Conservation (phyloP, 257 asterid species). For the Nyctanthes arbortristis region DNA sequence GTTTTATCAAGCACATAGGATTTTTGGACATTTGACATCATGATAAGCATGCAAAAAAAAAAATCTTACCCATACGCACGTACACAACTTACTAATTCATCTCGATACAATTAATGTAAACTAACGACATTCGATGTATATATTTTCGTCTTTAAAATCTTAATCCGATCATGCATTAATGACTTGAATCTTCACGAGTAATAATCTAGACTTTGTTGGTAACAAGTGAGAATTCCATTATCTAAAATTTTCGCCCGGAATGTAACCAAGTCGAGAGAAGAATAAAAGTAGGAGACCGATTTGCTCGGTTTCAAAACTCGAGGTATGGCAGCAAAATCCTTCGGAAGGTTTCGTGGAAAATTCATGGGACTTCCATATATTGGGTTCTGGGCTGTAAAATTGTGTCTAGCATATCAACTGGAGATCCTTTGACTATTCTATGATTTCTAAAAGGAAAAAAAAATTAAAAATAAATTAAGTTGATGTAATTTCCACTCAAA, state of each 20-base stretch:
- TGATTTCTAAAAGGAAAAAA: no score
- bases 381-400: constrained; percentile 5
- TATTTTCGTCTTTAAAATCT: background rate
- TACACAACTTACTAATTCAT: background rate
- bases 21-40: background rate
- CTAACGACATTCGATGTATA: constrained; percentile 25
- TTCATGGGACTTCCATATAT: background rate
- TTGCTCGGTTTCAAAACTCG: background rate
- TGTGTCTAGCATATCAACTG: constrained; percentile 10
- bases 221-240: no score
- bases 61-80: no score
- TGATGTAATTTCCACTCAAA: constrained; percentile 14
- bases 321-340: background rate
- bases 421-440: constrained; percentile 23
- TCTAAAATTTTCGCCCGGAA: no score
- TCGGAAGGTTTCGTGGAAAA: background rate
- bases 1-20: constrained; percentile 46
- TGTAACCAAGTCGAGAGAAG: no score
- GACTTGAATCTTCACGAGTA: background rate
- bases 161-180: background rate
- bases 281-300: background rate
- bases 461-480: background rate
- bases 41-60: background rate
- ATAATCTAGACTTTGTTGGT: background rate
- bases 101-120: constrained; percentile 8